Evolutionary conservation across 352 stramenopile species (phyloP).

Genomic region (Proteromonas lacertae): DNA sequence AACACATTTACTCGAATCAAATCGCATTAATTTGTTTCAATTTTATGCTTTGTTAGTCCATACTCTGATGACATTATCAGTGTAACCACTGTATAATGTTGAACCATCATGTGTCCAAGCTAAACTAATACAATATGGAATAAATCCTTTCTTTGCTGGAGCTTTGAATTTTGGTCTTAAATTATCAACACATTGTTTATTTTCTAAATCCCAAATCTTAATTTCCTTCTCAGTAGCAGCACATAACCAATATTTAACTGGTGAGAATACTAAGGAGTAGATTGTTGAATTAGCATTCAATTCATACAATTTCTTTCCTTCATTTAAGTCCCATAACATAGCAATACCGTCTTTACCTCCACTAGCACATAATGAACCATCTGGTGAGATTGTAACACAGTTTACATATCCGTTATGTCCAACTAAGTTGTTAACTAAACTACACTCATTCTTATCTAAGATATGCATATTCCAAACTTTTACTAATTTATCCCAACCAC

Average conservation of each 20-base stretch:
- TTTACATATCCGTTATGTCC: slow-evolving; percentile 80
- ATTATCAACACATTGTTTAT: slow-evolving; percentile 90
- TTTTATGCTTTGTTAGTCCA: too few species aligned
- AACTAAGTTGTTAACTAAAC: slow-evolving; percentile 85
- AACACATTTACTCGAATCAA: too few species aligned
- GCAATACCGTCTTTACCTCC: slow-evolving; percentile 96
- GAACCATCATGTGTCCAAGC: slow-evolving; percentile 85
- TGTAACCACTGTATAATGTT: slow-evolving; percentile 95
- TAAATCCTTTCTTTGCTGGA: slow-evolving; percentile 59
- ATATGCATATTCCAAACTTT: too few species aligned
- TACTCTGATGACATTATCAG: slow-evolving; percentile 84
- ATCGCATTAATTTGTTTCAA: too few species aligned
- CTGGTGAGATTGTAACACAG: slow-evolving; percentile 93
- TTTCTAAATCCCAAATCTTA: slow-evolving; percentile 99
- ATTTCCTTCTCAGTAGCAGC: slow-evolving; percentile 86
- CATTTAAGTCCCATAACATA: slow-evolving; percentile 99
- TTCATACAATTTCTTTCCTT: slow-evolving; percentile 96
- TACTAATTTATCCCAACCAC: slow-evolving; percentile 95
- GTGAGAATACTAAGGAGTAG: slow-evolving; percentile 82
- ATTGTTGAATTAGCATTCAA: slow-evolving; percentile 71
- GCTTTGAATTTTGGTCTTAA: slow-evolving; percentile 51
- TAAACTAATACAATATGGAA: slow-evolving; percentile 80
- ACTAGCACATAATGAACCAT: slow-evolving; percentile 92
- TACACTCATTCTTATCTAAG: too few species aligned
- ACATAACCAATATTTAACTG: slow-evolving; percentile 98